Base-by-base conservation (phyloP, 371 early-diverging fungal species). In the Lichtheimia corymbifera region DNA sequence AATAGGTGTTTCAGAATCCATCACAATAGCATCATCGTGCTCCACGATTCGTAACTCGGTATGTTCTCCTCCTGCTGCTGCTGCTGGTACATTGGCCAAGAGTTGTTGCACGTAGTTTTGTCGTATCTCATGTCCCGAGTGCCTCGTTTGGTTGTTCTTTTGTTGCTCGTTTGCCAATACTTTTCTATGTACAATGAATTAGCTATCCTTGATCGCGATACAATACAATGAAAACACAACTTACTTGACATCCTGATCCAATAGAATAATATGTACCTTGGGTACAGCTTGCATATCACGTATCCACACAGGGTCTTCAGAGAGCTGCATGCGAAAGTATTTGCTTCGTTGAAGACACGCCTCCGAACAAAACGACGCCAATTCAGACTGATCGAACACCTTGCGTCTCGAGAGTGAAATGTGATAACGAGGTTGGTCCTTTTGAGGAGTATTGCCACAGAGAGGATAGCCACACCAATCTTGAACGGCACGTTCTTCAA, bases 391-490 rank as follows among this genome's bases (percentile, higher is more conserved):
- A 67, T 91, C 89, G 54, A 70, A 88, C 2, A 91, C 88, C 66
- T 88, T 88, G 18, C 82, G 80, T 35, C 85, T 82, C 4, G 64
- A 64, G 14, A 80, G 53, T 2, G 88, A 85, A 61, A 91, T 88
- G 30, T 81, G 74, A 58, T 78, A 89, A 47, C 75, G 76, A 4
- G 83, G 68, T n/a, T 70, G 69, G 6, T 68, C 44, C 17, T 72
- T 58, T 50, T 70, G 59, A 4, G 67, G 56, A 14, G 54, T 49
- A 20, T 63, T 67, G 17, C 60, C 61, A 59, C 91, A 91, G 3
- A 89, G 65, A 11, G 91, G 89, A 59, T 91, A 91, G 3, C 90
- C 91, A 63, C 91, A 91, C 44, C 81, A 73, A 35, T 74, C 73
- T 53, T 82, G 85, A 5, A 88, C 82, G 13, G 71, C 74, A 20